These are phyloP conservation scores for Kodamaea nitidulidarum DNA, from an alignment of 805 yeast genomes.

Conservation along the genomic window DNA sequence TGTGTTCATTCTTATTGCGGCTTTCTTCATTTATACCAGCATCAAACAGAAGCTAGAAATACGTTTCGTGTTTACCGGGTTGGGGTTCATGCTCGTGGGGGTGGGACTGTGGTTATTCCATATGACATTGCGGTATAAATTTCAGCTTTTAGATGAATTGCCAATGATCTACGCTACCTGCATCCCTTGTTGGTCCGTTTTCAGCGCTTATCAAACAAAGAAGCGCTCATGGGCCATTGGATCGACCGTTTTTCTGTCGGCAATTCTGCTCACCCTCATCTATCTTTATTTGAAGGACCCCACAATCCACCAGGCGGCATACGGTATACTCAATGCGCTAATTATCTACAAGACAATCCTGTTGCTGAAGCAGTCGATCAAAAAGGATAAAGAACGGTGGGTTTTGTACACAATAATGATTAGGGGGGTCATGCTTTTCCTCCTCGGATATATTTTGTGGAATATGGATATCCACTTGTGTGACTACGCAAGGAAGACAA, in stretches of 20 bases:
- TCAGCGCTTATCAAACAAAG: conserved; percentile 50
- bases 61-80: conserved; percentile 65
- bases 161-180: conserved; percentile 99
- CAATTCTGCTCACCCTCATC: conserved; percentile 60
- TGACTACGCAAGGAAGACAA: conserved; percentile 46
- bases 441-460: conserved; percentile 81
- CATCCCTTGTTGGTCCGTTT: conserved; percentile 84
- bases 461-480: conserved; percentile 84
- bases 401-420: conserved; percentile 54
- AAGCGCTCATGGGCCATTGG: conserved; percentile 44
- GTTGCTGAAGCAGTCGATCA: conserved; percentile 51
- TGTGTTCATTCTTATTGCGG: conserved; percentile 50
- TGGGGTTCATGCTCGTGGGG: conserved; percentile 87
- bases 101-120: conserved; percentile 94
- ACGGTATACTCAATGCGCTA: conserved; percentile 71
- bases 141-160: conserved; percentile 87
- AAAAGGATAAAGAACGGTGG: conserved; percentile 42
- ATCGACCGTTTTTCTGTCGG: conserved; percentile 46
- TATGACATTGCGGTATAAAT: conserved; percentile 88
- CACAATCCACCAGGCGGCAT: conserved; percentile 82
- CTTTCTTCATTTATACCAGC: conserved; percentile 62
- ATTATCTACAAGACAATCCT: conserved; percentile 59
- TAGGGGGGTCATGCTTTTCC: conserved; percentile 59
- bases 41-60: conserved; percentile 57
- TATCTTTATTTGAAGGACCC: conserved; percentile 78